A percentile compares a stretch with the other conserved stretches of the same genome.
phyloP scores from a whole-genome alignment of 2,329 filamentous ascomycete genomes.

The Diaporthe citri region DNA sequence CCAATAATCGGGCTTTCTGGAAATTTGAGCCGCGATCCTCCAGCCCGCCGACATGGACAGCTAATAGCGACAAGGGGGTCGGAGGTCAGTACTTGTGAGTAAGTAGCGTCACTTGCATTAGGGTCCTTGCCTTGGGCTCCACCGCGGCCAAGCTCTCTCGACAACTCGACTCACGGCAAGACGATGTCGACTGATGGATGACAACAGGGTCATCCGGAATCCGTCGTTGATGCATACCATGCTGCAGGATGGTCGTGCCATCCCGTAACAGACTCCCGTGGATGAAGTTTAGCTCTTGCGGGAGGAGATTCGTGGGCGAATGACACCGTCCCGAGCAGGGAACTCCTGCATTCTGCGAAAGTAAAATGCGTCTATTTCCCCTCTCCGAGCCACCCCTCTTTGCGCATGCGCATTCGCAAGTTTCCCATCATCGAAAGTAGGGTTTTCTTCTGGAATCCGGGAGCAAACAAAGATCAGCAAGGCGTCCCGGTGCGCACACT shows the following conservation, averaged over 20 bases:
- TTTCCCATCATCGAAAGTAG: constrained; percentile 17
- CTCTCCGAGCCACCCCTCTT: constrained; percentile 28
- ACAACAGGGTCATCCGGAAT: constrained; percentile 27
- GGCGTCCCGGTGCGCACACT: neutral
- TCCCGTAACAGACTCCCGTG: constrained; percentile 20
- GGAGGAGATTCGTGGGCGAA: constrained; percentile 8
- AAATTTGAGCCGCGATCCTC: constrained; percentile 36
- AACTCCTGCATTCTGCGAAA: neutral
- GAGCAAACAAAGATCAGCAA: constrained; percentile 2
- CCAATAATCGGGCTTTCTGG: constrained; percentile 36
- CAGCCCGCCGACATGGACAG: constrained; percentile 32
- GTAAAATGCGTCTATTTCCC: constrained; percentile 15
- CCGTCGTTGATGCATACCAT: constrained; percentile 25
- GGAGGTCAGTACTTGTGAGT: neutral
- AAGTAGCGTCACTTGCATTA: constrained; percentile 25
- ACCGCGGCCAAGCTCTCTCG: constrained; percentile 9
- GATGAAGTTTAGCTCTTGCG: constrained; percentile 4
- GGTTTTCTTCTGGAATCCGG: neutral
- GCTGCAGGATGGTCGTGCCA: constrained; percentile 29
- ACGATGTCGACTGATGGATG: constrained; percentile 22
- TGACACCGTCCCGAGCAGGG: neutral
- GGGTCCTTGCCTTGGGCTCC: constrained; percentile 11
- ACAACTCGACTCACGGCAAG: constrained; percentile 27
- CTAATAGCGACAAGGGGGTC: constrained; percentile 10
- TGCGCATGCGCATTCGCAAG: constrained; percentile 21